phyloP scores from a whole-genome alignment of 495 filamentous ascomycete species.

The Penicillium longicatenatum region DNA sequence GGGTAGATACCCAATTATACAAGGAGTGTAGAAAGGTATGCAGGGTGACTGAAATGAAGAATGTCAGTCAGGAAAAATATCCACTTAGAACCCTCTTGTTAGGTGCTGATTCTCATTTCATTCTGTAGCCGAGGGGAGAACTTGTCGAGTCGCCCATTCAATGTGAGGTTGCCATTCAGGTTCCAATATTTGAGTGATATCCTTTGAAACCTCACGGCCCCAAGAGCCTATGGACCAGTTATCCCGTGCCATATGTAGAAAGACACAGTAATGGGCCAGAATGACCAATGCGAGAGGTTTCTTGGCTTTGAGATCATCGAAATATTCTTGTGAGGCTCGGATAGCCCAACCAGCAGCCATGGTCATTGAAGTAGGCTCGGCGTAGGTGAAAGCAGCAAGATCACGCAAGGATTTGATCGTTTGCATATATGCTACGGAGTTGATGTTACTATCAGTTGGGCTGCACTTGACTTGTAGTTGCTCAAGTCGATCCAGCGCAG shows the following conservation, averaged over 20 bases:
- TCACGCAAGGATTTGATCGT: conserved; percentile 14
- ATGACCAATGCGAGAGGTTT: conserved; percentile 26
- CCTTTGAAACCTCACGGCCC: conserved; percentile 21
- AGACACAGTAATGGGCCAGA: conserved; percentile 28
- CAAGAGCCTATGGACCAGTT: conserved; percentile 27
- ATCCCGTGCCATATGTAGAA: conserved; percentile 23
- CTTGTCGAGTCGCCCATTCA: conserved; percentile 12
- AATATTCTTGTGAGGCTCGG: conserved; percentile 10
- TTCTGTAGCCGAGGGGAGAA: background rate
- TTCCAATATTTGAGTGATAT: conserved; percentile 19
- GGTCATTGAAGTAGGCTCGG: conserved; percentile 26
- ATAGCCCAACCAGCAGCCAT: conserved; percentile 28
- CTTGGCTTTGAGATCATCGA: conserved; percentile 16
- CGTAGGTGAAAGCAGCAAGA: conserved; percentile 18
- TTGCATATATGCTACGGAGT: conserved; percentile 8
- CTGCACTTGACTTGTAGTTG: conserved; percentile 14
- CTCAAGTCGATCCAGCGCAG: conserved; percentile 20
- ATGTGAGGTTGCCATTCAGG: conserved; percentile 24
- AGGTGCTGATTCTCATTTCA: too few relatives aligned
- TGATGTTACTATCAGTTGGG: conserved; percentile 1
- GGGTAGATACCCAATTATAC: background rate
- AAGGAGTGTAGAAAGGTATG: too few relatives aligned
- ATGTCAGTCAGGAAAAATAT: background rate
- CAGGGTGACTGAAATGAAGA: too few relatives aligned
- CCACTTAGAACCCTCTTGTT: background rate